These are phyloP conservation scores for Moricandia arvensis DNA, from an alignment of 345 rosid species.

Conservation along the genomic window DNA sequence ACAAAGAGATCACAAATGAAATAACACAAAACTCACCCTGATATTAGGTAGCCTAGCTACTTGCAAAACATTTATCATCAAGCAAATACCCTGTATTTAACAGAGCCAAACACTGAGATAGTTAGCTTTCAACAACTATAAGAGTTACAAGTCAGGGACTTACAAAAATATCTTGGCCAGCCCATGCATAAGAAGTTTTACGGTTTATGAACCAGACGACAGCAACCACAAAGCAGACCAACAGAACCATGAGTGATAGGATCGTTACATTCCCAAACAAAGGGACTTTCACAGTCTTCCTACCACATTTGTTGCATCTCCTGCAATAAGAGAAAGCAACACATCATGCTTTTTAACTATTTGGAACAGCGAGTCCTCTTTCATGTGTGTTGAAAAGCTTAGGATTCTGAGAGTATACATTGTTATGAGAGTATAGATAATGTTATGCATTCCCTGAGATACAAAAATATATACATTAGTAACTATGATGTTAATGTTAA, in stretches of 20 bases:
- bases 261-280: slow-evolving; percentile 66
- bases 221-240: slow-evolving; percentile 62
- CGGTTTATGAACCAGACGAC: slow-evolving; percentile 68
- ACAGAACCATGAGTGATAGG: slow-evolving; percentile 60
- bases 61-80: slow-evolving; percentile 97
- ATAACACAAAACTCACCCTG: slow-evolving; percentile 49
- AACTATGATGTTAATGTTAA: background rate
- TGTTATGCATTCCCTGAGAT: slow-evolving; percentile 91
- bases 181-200: slow-evolving; percentile 73
- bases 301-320: slow-evolving; percentile 48
- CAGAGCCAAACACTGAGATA: background rate
- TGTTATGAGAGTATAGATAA: slow-evolving; percentile 54
- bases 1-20: background rate
- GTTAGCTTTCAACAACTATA: background rate
- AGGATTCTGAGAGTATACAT: slow-evolving; percentile 48
- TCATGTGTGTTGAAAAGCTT: background rate
- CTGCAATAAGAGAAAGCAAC: slow-evolving; percentile 42
- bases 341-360: slow-evolving; percentile 11
- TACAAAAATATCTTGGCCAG: slow-evolving; percentile 96
- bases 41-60: slow-evolving; percentile 93
- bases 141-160: slow-evolving; percentile 34
- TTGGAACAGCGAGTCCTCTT: too few species aligned
- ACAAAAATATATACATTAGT: background rate
- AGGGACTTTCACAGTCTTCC: slow-evolving; percentile 63
- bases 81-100: slow-evolving; percentile 75